Evolutionary conservation across 305 asterid genomes (phyloP), one percentile per base, ranked within the genome.

Genomic region (Striga hermonthica): DNA sequence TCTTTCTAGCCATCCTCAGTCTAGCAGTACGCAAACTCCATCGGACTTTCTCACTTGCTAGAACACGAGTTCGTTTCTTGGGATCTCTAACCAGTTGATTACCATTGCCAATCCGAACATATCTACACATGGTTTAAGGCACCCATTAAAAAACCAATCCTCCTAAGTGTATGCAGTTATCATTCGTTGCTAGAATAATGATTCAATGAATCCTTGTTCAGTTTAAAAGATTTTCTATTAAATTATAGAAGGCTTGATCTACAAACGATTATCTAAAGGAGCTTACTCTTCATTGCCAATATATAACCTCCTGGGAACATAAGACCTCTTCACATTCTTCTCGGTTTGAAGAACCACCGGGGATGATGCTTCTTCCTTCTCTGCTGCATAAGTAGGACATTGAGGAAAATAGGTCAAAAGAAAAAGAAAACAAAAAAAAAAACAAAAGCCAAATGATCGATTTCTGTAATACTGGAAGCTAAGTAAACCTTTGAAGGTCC

Each of bases 1-100:
- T 93, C 88, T 86, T 94, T 76, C 83, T 83, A 65, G 91, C 91
- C 93, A 91, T 75, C 66, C 95, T 86, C 78, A 88, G 72, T 71
- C 97, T 80, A 55, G 96, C 96, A 76, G 96, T 90, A 71, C 90
- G 98, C 80, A 94, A 82, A 76, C 97, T 94, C 99, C 97, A 86
- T 40, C 96, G 85, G 61, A 94, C 95, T 74, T 84, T 94, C 85
- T 94, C 97, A 34, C 82, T 94, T 56, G 99, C 99, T 56, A 94
- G 80, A 52, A 78, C 69, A 68, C 98, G 96, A 10, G 84, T 86
- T 68, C 96, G 82, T 79, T 76, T 85, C 91, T 94, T 94, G 64
- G 99, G 99, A 79, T 94, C 88, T 80, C 95, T 85, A 71, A 94
- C 85, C 78, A 94, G 82, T 80, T 90, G 84, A 75, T 90, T 88